A percentile compares a stretch with the other conserved stretches of the same genome.
Evolutionary conservation across 441 rosid genomes (phyloP).

Genomic region (Arabidopsis lyrata): DNA sequence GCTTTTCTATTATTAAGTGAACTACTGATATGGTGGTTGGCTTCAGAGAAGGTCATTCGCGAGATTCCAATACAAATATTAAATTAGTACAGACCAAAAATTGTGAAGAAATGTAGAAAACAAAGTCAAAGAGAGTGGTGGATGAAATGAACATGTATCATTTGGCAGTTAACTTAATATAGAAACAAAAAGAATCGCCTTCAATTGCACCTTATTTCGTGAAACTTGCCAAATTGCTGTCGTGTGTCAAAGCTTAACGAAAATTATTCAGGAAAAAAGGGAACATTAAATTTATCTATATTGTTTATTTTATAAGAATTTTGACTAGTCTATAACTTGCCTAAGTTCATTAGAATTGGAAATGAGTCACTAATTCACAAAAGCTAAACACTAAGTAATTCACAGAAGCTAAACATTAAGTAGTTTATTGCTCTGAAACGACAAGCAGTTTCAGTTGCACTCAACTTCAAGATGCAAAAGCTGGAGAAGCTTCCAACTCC

Average conservation of each 20-base stretch:
- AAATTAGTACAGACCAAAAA: conserved; percentile 37
- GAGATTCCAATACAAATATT: conserved; percentile 39
- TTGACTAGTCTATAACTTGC: conserved; percentile 3
- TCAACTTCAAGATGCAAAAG: background rate
- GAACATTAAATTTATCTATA: background rate
- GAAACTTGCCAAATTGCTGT: conserved; percentile 9
- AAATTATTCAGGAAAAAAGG: background rate
- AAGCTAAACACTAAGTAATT: no score
- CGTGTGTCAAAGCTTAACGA: no score
- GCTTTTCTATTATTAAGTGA: conserved; percentile 16
- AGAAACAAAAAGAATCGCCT: conserved; percentile 22
- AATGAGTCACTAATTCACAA: no score
- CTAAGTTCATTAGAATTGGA: background rate
- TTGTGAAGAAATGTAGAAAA: background rate
- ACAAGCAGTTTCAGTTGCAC: conserved; percentile 21
- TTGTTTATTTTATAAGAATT: background rate
- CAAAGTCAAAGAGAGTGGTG: conserved; percentile 13
- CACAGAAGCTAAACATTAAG: background rate
- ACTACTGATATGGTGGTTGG: conserved; percentile 38
- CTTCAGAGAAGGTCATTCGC: conserved; percentile 33
- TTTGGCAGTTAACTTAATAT: conserved; percentile 39
- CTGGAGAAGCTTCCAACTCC: conserved; percentile 17
- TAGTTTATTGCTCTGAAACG: conserved; percentile 19
- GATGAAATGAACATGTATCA: conserved; percentile 13
- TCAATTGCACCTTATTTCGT: conserved; percentile 24